phyloP scores from a whole-genome alignment of 441 rosid species.

The Syzygium syzygioides region DNA sequence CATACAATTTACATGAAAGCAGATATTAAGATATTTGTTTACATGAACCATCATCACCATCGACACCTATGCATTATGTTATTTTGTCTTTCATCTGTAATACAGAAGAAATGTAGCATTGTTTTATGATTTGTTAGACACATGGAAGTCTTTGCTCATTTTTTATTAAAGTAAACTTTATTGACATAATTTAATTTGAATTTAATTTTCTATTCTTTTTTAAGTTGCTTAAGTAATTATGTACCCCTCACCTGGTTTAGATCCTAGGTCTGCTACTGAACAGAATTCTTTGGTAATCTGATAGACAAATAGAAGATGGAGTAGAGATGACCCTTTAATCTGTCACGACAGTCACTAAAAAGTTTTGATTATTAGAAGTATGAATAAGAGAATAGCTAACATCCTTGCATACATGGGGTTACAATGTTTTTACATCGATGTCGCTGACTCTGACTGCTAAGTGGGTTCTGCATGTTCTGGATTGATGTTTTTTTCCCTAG shows the following conservation, averaged over 20 bases:
- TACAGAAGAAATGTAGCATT: neutral
- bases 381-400: neutral
- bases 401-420: neutral
- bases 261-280: neutral
- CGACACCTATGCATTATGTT: neutral
- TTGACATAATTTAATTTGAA: neutral
- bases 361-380: neutral
- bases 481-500: neutral
- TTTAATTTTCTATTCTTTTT: neutral
- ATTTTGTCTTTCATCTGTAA: neutral
- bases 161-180: neutral
- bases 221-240: neutral
- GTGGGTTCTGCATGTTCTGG: neutral
- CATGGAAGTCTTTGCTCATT: neutral
- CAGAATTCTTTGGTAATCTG: neutral
- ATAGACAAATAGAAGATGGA: neutral
- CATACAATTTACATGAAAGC: neutral
- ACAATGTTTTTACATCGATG: neutral
- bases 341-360: neutral
- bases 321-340: neutral
- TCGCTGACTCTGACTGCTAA: neutral
- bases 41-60: neutral
- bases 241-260: neutral
- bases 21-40: neutral
- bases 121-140: neutral